These are phyloP conservation scores for Endothia cerciana DNA, from an alignment of 2,329 filamentous ascomycete genomes.

Conservation along the genomic window DNA sequence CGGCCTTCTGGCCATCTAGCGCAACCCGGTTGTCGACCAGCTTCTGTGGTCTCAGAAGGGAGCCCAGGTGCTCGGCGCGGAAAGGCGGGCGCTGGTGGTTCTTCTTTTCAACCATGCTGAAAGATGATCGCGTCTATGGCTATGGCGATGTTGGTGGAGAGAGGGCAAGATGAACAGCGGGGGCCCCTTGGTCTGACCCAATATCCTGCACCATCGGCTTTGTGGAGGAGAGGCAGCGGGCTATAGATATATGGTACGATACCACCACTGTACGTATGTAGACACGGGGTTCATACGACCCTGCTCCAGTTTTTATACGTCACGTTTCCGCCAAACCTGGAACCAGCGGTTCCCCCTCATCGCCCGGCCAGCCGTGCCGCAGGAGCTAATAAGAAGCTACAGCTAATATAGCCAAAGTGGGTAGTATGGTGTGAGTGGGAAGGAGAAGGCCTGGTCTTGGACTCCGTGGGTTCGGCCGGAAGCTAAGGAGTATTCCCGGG, in stretches of 20 bases:
- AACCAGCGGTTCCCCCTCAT: not conserved
- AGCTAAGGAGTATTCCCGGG: not conserved
- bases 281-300: not conserved
- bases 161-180: not conserved
- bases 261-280: not conserved
- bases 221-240: not conserved
- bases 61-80: conserved; percentile 77
- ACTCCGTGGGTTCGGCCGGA: not conserved
- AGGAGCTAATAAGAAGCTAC: not conserved
- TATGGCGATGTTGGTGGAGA: no score
- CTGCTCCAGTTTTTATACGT: conserved; percentile 2
- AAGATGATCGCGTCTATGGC: no score
- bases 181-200: not conserved
- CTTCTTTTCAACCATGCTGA: conserved; percentile 22
- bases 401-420: not conserved
- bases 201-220: not conserved
- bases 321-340: not conserved
- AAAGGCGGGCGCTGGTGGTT: conserved; percentile 56
- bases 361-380: not conserved
- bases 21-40: conserved; percentile 52
- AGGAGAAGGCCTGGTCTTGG: not conserved
- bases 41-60: conserved; percentile 69
- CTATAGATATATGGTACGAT: not conserved
- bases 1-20: conserved; percentile 43
- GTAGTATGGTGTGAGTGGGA: not conserved